These are phyloP conservation scores for Ogataea chonburiensis DNA, from an alignment of 805 yeast genomes.

Conservation along the genomic window DNA sequence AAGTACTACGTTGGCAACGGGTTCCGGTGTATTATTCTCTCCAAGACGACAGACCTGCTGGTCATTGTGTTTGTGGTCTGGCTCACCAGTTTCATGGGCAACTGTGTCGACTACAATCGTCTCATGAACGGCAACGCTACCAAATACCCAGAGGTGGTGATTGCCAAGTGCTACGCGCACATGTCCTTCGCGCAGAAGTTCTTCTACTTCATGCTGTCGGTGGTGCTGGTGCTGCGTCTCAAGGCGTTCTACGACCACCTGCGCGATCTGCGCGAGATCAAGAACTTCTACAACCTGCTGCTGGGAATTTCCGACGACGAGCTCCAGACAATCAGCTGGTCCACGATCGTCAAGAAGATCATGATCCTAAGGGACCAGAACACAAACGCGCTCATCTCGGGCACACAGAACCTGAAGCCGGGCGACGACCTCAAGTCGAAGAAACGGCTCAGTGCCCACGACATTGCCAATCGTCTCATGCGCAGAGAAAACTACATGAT, in stretches of 20 bases:
- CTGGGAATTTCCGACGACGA: conserved; percentile 76
- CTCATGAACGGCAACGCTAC: conserved; percentile 31
- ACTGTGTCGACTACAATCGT: conserved; percentile 67
- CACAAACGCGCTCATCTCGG: conserved; percentile 70
- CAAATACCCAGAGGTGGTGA: conserved; percentile 43
- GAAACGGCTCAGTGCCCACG: conserved; percentile 83
- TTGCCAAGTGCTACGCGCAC: conserved; percentile 47
- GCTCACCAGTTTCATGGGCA: conserved; percentile 73
- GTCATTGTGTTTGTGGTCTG: conserved; percentile 78
- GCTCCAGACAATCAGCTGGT: conserved; percentile 92
- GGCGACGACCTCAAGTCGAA: conserved; percentile 65
- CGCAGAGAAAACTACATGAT: conserved; percentile 91
- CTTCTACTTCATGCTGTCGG: conserved; percentile 59
- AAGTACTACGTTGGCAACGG: conserved; percentile 86
- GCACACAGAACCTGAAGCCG: conserved; percentile 24
- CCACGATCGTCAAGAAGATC: conserved; percentile 71
- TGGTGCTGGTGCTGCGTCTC: conserved; percentile 51
- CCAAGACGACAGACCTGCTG: conserved; percentile 62
- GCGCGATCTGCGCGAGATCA: conserved; percentile 68
- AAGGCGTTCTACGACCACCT: conserved; percentile 60
- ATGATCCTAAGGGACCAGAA: conserved; percentile 77
- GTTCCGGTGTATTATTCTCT: conserved; percentile 67
- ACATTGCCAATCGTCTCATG: conserved; percentile 94
- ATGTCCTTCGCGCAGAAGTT: conserved; percentile 51
- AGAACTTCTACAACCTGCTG: conserved; percentile 70